Conservation (phyloP, 148 eudicot genomes). For the Vaccinium corymbosum region DNA sequence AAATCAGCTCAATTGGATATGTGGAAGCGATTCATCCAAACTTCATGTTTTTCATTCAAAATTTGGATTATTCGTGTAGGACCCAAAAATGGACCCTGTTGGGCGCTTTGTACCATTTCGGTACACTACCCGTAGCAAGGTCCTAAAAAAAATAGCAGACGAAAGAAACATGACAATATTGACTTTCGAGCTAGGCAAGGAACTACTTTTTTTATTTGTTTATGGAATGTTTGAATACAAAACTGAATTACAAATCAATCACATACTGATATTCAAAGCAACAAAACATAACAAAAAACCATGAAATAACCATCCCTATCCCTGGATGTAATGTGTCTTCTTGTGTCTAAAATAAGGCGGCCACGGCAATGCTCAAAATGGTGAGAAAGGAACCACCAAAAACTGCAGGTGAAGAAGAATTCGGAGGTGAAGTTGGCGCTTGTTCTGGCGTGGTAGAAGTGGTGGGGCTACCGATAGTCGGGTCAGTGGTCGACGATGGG, state of each 20-base stretch:
- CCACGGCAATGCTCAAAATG: not conserved
- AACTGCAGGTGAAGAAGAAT: conserved; percentile 1
- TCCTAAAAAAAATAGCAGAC: too few species aligned
- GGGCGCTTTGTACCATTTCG: too few species aligned
- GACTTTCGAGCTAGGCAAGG: not conserved
- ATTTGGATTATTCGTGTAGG: too few species aligned
- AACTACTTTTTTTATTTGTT: not conserved
- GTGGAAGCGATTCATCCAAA: too few species aligned
- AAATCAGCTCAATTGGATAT: too few species aligned
- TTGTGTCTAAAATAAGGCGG: not conserved
- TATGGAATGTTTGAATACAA: not conserved
- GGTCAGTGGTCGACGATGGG: not conserved
- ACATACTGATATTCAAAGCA: not conserved
- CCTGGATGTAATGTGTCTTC: not conserved
- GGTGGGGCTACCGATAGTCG: not conserved
- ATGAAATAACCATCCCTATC: not conserved
- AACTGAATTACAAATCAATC: not conserved
- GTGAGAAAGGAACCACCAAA: conserved; percentile 4
- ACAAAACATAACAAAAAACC: not conserved
- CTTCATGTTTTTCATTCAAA: too few species aligned
- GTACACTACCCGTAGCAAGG: too few species aligned
- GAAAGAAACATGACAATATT: too few species aligned
- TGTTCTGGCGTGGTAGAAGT: not conserved
- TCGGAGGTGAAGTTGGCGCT: not conserved
- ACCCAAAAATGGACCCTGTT: too few species aligned